phyloP scores from a whole-genome alignment of 495 filamentous ascomycete genomes.

The Penicillium dipodomyicola region DNA sequence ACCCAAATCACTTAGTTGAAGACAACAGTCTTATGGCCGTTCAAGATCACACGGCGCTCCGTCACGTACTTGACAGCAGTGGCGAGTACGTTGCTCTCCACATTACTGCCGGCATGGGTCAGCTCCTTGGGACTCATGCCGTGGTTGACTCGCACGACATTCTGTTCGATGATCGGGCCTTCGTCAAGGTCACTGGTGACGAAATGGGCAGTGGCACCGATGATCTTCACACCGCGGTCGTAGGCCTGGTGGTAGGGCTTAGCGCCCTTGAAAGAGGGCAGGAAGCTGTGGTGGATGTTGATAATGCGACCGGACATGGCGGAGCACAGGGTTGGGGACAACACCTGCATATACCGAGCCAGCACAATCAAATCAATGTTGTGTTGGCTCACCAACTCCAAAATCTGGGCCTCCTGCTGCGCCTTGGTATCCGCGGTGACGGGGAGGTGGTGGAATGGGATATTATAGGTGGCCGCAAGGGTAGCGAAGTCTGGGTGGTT shows the following conservation, averaged over 20 bases:
- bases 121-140: conserved; percentile 66
- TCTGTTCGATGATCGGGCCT: conserved; percentile 78
- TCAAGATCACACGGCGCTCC: conserved; percentile 67
- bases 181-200: conserved; percentile 75
- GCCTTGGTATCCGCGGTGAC: conserved; percentile 67
- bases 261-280: conserved; percentile 77
- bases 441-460: conserved; percentile 71
- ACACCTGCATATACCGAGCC: conserved; percentile 83
- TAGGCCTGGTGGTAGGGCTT: conserved; percentile 80
- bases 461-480: conserved; percentile 65
- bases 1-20: conserved; percentile 46
- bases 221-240: conserved; percentile 76
- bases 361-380: conserved; percentile 70
- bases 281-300: conserved; percentile 80
- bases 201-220: conserved; percentile 74
- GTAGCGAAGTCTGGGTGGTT: conserved; percentile 71
- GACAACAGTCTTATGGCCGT: conserved; percentile 71
- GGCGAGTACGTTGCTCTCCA: conserved; percentile 70
- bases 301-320: conserved; percentile 73
- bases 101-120: conserved; percentile 69
- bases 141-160: conserved; percentile 66
- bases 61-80: conserved; percentile 72
- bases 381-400: conserved; percentile 61
- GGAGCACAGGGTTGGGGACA: conserved; percentile 64
- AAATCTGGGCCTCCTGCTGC: conserved; percentile 61